Conservation (phyloP, 108 stramenopile species). For the Conticribra guillardii region DNA sequence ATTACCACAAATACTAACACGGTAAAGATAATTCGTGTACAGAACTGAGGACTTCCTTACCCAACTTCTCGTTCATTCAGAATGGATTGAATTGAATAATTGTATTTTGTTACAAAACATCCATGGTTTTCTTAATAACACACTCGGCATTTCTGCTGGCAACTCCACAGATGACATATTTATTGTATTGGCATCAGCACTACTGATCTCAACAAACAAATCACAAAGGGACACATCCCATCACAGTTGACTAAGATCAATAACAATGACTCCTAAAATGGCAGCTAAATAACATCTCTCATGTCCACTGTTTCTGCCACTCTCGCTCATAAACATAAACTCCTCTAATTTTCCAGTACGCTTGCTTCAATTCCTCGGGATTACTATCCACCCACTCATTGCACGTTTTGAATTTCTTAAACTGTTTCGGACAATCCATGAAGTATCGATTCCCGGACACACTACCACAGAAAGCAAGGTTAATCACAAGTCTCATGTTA, state of each 20-base stretch:
- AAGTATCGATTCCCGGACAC: conserved; percentile 86
- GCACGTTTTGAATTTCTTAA: conserved; percentile 74
- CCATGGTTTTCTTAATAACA: no score
- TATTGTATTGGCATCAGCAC: no score
- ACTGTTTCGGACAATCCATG: conserved; percentile 78
- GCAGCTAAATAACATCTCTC: not conserved
- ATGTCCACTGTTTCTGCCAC: conserved; percentile 59
- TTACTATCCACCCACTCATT: conserved; percentile 74
- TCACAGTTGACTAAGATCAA: not conserved
- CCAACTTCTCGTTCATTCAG: no score
- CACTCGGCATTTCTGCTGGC: no score
- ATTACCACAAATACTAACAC: no score
- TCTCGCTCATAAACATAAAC: conserved; percentile 86
- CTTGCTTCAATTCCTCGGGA: conserved; percentile 80
- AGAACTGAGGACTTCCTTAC: no score
- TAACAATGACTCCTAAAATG: not conserved
- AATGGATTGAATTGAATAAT: no score
- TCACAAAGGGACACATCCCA: not conserved
- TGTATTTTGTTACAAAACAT: no score
- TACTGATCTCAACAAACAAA: no score
- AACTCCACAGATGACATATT: no score
- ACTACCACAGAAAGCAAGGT: conserved; percentile 86
- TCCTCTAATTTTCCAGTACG: conserved; percentile 90
- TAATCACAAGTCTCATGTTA: conserved; percentile 89
- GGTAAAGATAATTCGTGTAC: no score